Conservation (phyloP, 2,329 filamentous ascomycete genomes). For the Cladosporium oxysporum region DNA sequence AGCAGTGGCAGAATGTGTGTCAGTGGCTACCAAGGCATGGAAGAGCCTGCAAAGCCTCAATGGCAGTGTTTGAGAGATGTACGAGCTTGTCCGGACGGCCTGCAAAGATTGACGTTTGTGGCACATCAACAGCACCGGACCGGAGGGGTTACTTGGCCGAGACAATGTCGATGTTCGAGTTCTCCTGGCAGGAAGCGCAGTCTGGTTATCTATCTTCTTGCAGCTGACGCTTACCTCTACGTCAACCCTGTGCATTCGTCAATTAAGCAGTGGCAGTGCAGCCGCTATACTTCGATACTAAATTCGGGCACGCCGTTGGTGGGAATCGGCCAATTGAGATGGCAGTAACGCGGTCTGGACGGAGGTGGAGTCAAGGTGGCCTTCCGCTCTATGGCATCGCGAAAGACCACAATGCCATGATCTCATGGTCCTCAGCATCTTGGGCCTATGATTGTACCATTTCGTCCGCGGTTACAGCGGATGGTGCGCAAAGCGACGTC, state of each 20-base stretch:
- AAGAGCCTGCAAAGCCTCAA: not conserved
- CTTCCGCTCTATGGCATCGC: not conserved
- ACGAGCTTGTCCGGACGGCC: not conserved
- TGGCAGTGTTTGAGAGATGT: conserved; percentile 30
- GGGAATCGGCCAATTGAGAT: not conserved
- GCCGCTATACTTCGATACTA: not conserved
- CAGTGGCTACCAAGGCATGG: conserved; percentile 8
- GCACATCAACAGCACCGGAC: not conserved
- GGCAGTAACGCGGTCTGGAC: not conserved
- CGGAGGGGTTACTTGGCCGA: not conserved
- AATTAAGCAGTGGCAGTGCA: not conserved
- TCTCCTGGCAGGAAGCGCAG: not conserved
- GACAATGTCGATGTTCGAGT: not conserved
- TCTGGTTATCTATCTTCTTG: not conserved
- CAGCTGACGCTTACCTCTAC: not conserved
- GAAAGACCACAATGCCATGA: not conserved
- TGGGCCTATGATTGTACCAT: not conserved
- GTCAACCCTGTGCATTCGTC: not conserved
- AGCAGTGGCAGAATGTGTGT: conserved; percentile 61
- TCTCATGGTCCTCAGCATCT: not conserved
- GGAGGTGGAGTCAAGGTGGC: not conserved
- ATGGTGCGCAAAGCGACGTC: not conserved
- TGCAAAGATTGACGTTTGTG: not conserved
- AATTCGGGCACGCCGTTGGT: not conserved
- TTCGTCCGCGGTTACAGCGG: not conserved